Percentiles rank a stretch among this genome's conserved stretches.
These are phyloP conservation scores for Striga hermonthica DNA, from an alignment of 305 asterid genomes.

Conservation along the genomic window DNA sequence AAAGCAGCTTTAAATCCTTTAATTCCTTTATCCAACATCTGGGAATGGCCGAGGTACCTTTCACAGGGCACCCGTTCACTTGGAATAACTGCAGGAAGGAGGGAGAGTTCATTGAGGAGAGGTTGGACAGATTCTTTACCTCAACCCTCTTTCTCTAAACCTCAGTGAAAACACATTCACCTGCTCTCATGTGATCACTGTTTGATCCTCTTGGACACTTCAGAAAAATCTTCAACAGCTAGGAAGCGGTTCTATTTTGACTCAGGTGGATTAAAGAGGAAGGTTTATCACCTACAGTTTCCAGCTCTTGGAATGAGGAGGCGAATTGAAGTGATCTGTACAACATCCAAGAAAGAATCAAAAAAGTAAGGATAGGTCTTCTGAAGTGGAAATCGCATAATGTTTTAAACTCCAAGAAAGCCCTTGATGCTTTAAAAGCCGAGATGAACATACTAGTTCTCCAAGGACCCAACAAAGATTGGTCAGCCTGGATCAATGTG, in stretches of 20 bases:
- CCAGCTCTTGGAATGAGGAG: no score
- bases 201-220: no score
- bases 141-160: not conserved
- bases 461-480: not conserved
- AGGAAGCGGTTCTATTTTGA: no score
- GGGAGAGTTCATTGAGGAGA: not conserved
- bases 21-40: not conserved
- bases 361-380: no score
- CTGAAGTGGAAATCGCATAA: no score
- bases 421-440: not conserved
- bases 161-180: not conserved
- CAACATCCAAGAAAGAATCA: no score
- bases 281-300: no score
- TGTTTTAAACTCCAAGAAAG: not conserved
- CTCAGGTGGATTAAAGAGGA: no score
- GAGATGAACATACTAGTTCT: not conserved
- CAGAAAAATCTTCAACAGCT: no score
- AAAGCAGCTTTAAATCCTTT: not conserved
- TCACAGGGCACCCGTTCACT: not conserved
- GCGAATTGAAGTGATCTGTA: no score
- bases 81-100: not conserved
- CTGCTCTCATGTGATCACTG: not conserved
- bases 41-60: not conserved
- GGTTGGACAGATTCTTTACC: not conserved
- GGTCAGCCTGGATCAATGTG: not conserved